A percentile compares a stretch with the other conserved stretches of the same genome.
phyloP scores from a whole-genome alignment of 306 rosid species.

The Adenanthera pavonina region DNA sequence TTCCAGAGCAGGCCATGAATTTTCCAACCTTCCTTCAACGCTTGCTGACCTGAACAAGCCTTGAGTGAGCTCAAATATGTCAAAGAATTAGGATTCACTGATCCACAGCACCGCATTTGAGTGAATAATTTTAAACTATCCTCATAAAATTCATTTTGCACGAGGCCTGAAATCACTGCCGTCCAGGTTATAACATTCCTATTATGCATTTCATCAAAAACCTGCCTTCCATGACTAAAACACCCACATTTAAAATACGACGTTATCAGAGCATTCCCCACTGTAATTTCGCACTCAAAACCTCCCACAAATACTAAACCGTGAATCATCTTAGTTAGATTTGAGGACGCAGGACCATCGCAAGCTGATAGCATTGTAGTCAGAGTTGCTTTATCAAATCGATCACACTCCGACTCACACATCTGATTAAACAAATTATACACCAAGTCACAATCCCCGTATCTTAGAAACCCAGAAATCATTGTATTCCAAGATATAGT shows the following conservation, averaged over 20 bases:
- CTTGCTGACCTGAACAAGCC: constrained; percentile 89
- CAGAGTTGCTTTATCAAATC: constrained; percentile 76
- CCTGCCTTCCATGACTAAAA: constrained; percentile 58
- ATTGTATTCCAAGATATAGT: constrained; percentile 78
- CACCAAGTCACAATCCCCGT: constrained; percentile 50
- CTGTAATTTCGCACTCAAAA: constrained; percentile 60
- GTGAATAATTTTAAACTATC: constrained; percentile 59
- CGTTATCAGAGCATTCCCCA: constrained; percentile 86
- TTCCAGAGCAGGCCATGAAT: constrained; percentile 82
- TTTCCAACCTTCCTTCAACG: constrained; percentile 69
- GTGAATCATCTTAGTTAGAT: constrained; percentile 63
- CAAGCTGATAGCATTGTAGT: constrained; percentile 74
- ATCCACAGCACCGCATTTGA: constrained; percentile 58
- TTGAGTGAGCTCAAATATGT: constrained; percentile 76
- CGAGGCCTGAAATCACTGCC: constrained; percentile 86
- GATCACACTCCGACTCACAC: constrained; percentile 44
- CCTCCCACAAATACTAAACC: constrained; percentile 72
- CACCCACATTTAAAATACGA: constrained; percentile 72
- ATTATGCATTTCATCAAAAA: constrained; percentile 78
- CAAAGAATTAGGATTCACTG: constrained; percentile 73
- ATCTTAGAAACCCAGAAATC: constrained; percentile 68
- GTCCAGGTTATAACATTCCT: constrained; percentile 92
- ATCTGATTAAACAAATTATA: constrained; percentile 59
- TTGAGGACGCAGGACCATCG: constrained; percentile 54
- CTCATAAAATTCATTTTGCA: constrained; percentile 56